These are phyloP conservation scores for Mycena amicta DNA, from an alignment of 768 basidiomycete genomes.

Conservation along the genomic window DNA sequence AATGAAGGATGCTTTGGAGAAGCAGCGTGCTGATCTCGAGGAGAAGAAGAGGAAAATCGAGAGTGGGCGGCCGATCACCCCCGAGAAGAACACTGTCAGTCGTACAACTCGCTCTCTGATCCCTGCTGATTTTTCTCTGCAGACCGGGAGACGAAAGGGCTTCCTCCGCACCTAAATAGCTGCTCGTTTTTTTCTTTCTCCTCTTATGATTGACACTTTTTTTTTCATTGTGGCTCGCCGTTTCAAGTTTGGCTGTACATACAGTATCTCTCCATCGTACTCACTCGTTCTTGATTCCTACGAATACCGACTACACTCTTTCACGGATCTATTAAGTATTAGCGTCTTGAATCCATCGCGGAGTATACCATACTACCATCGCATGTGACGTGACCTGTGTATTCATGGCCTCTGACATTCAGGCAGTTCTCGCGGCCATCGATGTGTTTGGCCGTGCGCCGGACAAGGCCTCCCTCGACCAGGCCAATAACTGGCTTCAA, in stretches of 20 bases:
- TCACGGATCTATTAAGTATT: slow-evolving; percentile 58
- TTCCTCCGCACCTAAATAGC: slow-evolving; percentile 67
- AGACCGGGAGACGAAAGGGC: slow-evolving; percentile 73
- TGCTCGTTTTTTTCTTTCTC: slow-evolving; percentile 29
- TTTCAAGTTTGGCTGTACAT: slow-evolving; percentile 42
- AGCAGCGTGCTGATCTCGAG: slow-evolving; percentile 92
- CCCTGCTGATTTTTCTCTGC: slow-evolving; percentile 20
- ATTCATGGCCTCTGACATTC: slow-evolving; percentile 58
- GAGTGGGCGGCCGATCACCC: slow-evolving; percentile 91
- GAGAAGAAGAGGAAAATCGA: slow-evolving; percentile 98
- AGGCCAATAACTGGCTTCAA: slow-evolving; percentile 93
- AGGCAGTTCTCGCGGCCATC: slow-evolving; percentile 73
- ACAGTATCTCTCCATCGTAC: slow-evolving; percentile 38
- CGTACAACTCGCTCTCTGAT: slow-evolving; percentile 16
- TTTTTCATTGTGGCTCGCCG: slow-evolving; percentile 24
- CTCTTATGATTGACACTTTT: slow-evolving; percentile 35
- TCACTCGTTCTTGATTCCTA: slow-evolving; percentile 50
- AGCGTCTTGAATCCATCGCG: no score
- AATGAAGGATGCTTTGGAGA: slow-evolving; percentile 99
- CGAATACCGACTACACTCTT: slow-evolving; percentile 62
- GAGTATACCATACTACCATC: slow-evolving; percentile 39
- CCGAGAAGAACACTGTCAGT: slow-evolving; percentile 87
- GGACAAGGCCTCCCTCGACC: slow-evolving; percentile 79
- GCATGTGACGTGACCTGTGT: slow-evolving; percentile 30
- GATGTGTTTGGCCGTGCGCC: slow-evolving; percentile 81